Conservation (phyloP, 1,284 basidiomycete genomes). For the Fistulinella cinereoalba region DNA sequence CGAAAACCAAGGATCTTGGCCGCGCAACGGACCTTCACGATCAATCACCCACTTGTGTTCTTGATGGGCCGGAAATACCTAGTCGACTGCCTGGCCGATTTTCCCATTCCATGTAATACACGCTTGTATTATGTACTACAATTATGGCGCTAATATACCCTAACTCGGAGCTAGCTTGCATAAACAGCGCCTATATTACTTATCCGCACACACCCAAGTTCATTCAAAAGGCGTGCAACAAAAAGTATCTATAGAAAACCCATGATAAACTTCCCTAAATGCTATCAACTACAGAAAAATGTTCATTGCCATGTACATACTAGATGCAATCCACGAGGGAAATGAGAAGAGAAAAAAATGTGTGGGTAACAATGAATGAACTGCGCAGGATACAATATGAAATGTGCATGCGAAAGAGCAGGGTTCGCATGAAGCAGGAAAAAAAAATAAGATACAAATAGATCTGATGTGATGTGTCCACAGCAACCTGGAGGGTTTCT, state of each 20-base stretch:
- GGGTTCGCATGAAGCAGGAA: conserved; percentile 1
- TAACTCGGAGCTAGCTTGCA: no score
- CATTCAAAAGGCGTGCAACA: background rate
- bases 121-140: no score
- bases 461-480: conserved; percentile 18
- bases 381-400: conserved; percentile 10
- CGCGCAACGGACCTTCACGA: background rate
- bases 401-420: conserved; percentile 1
- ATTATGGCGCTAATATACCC: no score
- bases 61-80: background rate
- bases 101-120: no score
- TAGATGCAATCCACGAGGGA: conserved; percentile 7
- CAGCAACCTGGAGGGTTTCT: conserved; percentile 1
- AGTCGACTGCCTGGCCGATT: background rate
- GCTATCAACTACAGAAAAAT: background rate
- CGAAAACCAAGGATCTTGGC: conserved; percentile 16
- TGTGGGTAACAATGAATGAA: conserved; percentile 5
- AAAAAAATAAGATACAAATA: conserved; percentile 13
- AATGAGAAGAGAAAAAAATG: background rate
- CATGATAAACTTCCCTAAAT: conserved; percentile 5
- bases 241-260: no score
- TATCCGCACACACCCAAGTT: no score
- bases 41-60: background rate
- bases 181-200: no score
- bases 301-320: conserved; percentile 1